Evolutionary conservation across 169 alveolate genomes (phyloP).

Genomic region (Plasmodium gonderi): DNA sequence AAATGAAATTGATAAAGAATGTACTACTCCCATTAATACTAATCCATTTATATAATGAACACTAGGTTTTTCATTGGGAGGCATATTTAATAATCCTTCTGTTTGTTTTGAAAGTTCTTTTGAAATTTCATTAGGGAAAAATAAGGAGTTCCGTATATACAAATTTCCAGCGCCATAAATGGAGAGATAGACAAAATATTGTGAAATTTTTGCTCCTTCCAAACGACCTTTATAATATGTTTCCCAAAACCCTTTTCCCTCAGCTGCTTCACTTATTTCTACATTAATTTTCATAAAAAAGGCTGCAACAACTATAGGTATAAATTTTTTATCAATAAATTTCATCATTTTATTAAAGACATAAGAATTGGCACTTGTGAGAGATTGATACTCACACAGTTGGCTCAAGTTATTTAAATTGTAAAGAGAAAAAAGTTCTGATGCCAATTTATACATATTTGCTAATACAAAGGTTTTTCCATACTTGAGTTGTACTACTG

Average conservation of each 20-base stretch:
- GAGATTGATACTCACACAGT: constrained; percentile 55
- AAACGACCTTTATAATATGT: not conserved
- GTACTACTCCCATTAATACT: not conserved
- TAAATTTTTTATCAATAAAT: constrained; percentile 34
- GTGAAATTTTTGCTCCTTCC: not conserved
- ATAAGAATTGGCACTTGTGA: constrained; percentile 17
- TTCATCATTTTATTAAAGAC: constrained; percentile 18
- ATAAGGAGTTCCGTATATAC: not conserved
- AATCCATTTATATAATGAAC: not conserved
- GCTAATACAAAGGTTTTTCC: constrained; percentile 71
- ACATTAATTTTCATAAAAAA: not conserved
- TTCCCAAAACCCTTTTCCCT: not conserved
- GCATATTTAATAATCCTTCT: not conserved
- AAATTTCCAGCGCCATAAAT: constrained; percentile 7
- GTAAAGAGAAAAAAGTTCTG: constrained; percentile 9
- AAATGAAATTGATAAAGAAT: not conserved
- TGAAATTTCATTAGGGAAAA: constrained; percentile 19
- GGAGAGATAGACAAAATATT: not conserved
- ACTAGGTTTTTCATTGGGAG: constrained; percentile 1
- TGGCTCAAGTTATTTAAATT: constrained; percentile 34
- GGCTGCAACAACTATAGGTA: constrained; percentile 1
- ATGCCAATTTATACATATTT: constrained; percentile 24
- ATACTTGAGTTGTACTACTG: constrained; percentile 30
- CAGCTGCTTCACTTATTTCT: not conserved
- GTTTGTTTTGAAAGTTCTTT: constrained; percentile 39